Conservation (phyloP, 2,329 filamentous ascomycete genomes). For the Whalleya microplaca region DNA sequence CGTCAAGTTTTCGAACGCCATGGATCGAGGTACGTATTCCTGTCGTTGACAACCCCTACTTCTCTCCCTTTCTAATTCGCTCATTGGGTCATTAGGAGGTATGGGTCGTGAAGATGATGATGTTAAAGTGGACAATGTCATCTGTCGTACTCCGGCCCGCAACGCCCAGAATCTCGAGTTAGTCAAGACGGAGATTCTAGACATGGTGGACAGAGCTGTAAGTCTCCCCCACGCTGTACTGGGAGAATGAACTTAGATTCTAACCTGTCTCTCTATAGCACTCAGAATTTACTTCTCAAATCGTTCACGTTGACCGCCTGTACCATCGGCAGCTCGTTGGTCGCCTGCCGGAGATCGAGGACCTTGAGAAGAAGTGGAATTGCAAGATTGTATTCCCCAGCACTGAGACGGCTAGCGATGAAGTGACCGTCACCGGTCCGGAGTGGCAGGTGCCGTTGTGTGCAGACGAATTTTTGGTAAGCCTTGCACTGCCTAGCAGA, state of each 20-base stretch:
- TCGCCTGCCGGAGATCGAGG: constrained; percentile 86
- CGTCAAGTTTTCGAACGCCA: constrained; percentile 98
- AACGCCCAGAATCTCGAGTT: constrained; percentile 96
- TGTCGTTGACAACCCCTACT: background rate
- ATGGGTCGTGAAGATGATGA: constrained; percentile 96
- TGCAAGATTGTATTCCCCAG: constrained; percentile 99
- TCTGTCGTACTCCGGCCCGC: constrained; percentile 93
- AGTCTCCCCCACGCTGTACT: constrained; percentile 39
- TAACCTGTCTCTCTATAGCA: constrained; percentile 56
- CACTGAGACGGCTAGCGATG: constrained; percentile 95
- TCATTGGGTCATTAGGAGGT: constrained; percentile 52
- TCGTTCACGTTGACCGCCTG: constrained; percentile 89
- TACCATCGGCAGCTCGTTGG: constrained; percentile 94
- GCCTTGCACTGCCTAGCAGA: constrained; percentile 25
- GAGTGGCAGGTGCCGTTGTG: constrained; percentile 98
- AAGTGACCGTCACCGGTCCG: constrained; percentile 92
- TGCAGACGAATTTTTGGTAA: constrained; percentile 88
- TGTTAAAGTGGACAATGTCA: constrained; percentile 98
- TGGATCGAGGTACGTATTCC: constrained; percentile 74
- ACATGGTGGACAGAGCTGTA: constrained; percentile 96
- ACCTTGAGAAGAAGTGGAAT: constrained; percentile 98
- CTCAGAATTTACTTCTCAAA: constrained; percentile 94
- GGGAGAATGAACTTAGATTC: constrained; percentile 6
- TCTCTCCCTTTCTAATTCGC: constrained; percentile 12
- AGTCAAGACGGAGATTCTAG: constrained; percentile 98